Base-by-base conservation (phyloP, 139 green algal species). In the Pleodorina starrii region DNA sequence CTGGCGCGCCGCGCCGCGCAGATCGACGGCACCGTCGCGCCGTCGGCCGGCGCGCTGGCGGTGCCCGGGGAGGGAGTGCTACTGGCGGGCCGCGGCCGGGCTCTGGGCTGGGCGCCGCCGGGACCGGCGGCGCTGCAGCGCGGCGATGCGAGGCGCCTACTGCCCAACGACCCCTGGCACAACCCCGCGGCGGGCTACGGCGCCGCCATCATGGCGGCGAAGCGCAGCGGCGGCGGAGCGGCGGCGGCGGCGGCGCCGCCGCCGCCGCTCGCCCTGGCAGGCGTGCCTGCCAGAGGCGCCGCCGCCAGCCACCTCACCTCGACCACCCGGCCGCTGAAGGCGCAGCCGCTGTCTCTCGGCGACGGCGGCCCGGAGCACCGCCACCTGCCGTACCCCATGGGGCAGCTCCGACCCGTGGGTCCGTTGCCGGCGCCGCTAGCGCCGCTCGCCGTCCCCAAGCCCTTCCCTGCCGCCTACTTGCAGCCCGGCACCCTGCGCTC, bases 401-500 rank as follows among this genome's bases (percentile, higher is more conserved):
- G 83, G 2, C 66, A 88, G 68, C 19, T 27, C 23, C 14, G 35
- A 27, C 83, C 83, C 66, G 25, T 88, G 46, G 66, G 66, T 0
- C 46, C 74, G 21, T 46, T 66, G 25, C n/a, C 68, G 11, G 32
- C 68, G 68, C 35, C 68, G 44, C 68, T 88, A 32, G 66, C 35
- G 23, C 46, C 46, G 7, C 16, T 88, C 29, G 35, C 66, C 10
- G 12, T 4, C 25, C 35, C 46, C 17, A 42, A 35, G 14, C 32
- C n/a, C n/a, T 75, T 46, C n/a, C 63, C 29, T 25, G 60, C 63
- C 1, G 68, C 83, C 14, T 50, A 57, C 21, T 17, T 21, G 46
- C 66, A 80, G 83, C 68, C 66, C 23, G 83, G 83, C 66, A 88
- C 23, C 46, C 57, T 81, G 46, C 44, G 66, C 32, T 88, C 81